Evolutionary conservation across 2,329 filamentous ascomycete species (phyloP).

Genomic region (Fusarium sp.): DNA sequence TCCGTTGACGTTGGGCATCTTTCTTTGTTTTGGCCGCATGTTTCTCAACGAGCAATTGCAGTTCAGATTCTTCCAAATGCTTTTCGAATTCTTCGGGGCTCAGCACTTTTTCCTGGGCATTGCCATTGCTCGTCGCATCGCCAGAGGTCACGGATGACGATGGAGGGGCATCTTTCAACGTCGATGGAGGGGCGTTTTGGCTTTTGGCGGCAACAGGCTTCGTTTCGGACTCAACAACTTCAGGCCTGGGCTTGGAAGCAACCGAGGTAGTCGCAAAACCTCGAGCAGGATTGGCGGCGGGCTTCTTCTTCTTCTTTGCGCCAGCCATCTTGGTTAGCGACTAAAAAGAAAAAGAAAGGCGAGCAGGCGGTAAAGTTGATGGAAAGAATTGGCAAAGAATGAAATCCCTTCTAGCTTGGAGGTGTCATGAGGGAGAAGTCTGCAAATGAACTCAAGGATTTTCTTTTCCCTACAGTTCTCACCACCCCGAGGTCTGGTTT

Average conservation of each 20-base stretch:
- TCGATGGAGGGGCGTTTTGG: constrained; percentile 51
- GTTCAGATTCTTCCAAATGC: constrained; percentile 89
- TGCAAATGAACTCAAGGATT: not conserved
- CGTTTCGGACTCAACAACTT: constrained; percentile 59
- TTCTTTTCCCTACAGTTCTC: constrained; percentile 1
- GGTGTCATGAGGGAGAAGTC: constrained; percentile 14
- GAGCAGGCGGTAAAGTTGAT: constrained; percentile 5
- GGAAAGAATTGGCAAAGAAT: not conserved
- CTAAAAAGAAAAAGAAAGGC: not conserved
- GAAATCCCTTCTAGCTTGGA: not conserved
- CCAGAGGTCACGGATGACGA: constrained; percentile 45
- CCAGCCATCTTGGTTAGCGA: constrained; percentile 69
- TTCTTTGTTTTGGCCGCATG: constrained; percentile 81
- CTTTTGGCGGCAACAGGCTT: constrained; percentile 42
- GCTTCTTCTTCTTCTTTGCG: constrained; percentile 91
- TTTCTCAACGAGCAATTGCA: constrained; percentile 90
- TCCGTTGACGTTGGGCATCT: constrained; percentile 81
- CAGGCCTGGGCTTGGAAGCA: constrained; percentile 82
- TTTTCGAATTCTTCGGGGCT: constrained; percentile 90
- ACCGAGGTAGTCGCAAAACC: constrained; percentile 95
- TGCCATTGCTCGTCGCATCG: constrained; percentile 37
- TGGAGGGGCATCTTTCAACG: constrained; percentile 49
- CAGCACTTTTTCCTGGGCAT: constrained; percentile 62
- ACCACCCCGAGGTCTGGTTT: constrained; percentile 10
- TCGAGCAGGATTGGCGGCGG: constrained; percentile 85